Percentiles rank a stretch among this genome's conserved stretches.
Evolutionary conservation across 2,329 filamentous ascomycete species (phyloP).

Genomic region (Colletotrichum chrysophilum): DNA sequence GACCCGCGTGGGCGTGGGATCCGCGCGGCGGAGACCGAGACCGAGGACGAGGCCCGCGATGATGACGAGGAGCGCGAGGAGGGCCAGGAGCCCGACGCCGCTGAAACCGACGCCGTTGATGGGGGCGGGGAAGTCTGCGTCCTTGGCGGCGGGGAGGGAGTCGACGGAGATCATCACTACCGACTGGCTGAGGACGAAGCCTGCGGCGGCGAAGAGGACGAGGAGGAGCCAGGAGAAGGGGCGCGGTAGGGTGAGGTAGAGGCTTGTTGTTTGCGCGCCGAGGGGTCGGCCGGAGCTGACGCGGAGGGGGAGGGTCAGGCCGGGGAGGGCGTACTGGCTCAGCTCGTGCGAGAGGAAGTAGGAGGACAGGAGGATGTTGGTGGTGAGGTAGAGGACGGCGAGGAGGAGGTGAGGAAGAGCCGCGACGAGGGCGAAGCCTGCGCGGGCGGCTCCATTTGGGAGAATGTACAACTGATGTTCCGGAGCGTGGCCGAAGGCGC

Average conservation of each 20-base stretch:
- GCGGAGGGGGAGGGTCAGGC: conserved; percentile 41
- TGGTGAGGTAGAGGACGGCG: conserved; percentile 50
- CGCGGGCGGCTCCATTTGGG: conserved; percentile 24
- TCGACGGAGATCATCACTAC: conserved; percentile 40
- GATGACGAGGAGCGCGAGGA: conserved; percentile 44
- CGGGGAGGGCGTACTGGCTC: conserved; percentile 43
- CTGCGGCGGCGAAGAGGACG: conserved; percentile 45
- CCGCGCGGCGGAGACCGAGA: conserved; percentile 45
- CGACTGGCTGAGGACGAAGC: conserved; percentile 46
- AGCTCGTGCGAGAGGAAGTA: conserved; percentile 58
- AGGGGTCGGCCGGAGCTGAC: conserved; percentile 49
- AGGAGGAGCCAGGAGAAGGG: conserved; percentile 50
- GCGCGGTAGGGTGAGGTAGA: conserved; percentile 56
- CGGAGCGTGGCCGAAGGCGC: conserved; percentile 42
- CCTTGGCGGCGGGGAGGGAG: conserved; percentile 11
- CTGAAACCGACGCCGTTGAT: conserved; percentile 45
- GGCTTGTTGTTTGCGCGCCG: conserved; percentile 50
- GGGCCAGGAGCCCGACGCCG: conserved; percentile 44
- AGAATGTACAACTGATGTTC: conserved; percentile 37
- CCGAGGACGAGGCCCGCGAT: conserved; percentile 38
- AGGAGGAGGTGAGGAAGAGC: conserved; percentile 55
- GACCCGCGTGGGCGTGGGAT: conserved; percentile 36
- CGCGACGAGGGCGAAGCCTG: conserved; percentile 42
- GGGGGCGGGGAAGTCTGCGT: conserved; percentile 18
- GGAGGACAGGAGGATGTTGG: conserved; percentile 51